Evolutionary conservation across 306 rosid species (phyloP), one percentile per base, ranked within the genome.

Genomic region (Quercus alba): DNA sequence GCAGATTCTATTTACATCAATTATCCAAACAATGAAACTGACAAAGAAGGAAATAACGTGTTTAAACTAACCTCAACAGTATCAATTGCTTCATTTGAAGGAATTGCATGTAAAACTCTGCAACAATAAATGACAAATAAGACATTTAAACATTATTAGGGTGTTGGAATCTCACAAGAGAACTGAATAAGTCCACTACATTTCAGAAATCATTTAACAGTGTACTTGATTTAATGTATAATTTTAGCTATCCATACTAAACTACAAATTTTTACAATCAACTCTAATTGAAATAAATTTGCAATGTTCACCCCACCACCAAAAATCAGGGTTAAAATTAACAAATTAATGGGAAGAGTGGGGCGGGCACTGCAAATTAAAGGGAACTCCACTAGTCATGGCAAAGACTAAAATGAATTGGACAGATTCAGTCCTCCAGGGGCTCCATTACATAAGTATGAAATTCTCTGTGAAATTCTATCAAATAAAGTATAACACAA

Each of bases 41-140:
- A 10, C 52, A 49, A 28, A 26, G 54, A 72, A 58, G 79, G 10
- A 70, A 58, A 69, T 58, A 58, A 28, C 72, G 64, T 72, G 73
- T 7, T 74, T 67, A 49, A 63, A 71, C 90, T 82, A 86, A 94
- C 99, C 97, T 95, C 99, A 74, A 93, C 97, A n/a, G 94, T 91
- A 79, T 93, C 99, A 44, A 95, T 90, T 41, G 94, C 98, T 90
- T 90, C 98, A 86, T 91, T 91, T 70, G 97, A 80, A 83, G 99
- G 98, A 84, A 95, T 95, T 82, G 98, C 89, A 75, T 89, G 94
- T 69, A 95, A 87, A 78, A 95, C 97, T 82, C 95, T 95, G 94
- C 76, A 78, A 84, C 72, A 84, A 41, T 54, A 63, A 52, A 44
- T 73, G 70, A 74, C 25, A 56, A 58, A 33, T 12, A 5, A 59